These are phyloP conservation scores for Dothidotthia symphoricarpi DNA, from an alignment of 2,329 filamentous ascomycete genomes.

Conservation along the genomic window DNA sequence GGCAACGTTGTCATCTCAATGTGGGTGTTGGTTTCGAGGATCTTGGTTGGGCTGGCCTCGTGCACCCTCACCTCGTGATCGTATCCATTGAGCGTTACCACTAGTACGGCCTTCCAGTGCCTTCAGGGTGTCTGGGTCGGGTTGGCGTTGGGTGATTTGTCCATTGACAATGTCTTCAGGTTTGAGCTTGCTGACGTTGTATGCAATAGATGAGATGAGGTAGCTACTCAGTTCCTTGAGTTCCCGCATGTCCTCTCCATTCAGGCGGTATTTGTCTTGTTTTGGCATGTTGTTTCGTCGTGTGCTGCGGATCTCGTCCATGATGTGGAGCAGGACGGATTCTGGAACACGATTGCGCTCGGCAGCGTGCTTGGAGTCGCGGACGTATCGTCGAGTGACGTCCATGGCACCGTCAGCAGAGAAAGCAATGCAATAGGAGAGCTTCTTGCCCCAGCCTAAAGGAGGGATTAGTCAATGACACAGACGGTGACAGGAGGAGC, in stretches of 20 bases:
- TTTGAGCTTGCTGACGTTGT: constrained; percentile 68
- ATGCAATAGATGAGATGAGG: constrained; percentile 70
- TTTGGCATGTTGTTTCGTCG: constrained; percentile 83
- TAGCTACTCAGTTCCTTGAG: constrained; percentile 72
- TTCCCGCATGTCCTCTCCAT: constrained; percentile 76
- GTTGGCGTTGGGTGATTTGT: constrained; percentile 24
- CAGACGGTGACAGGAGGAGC: background rate
- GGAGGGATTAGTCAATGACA: constrained; percentile 9
- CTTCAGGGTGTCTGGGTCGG: constrained; percentile 50
- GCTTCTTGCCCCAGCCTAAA: constrained; percentile 85
- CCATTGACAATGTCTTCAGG: constrained; percentile 46
- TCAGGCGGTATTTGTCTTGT: constrained; percentile 75
- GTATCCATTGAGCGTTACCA: constrained; percentile 41
- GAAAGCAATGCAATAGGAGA: constrained; percentile 96
- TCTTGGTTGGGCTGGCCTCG: constrained; percentile 38
- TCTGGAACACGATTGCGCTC: constrained; percentile 79
- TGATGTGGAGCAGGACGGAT: constrained; percentile 85
- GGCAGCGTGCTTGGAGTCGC: constrained; percentile 69
- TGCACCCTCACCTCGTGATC: constrained; percentile 38
- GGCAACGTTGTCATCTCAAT: constrained; percentile 22
- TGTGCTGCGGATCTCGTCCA: constrained; percentile 84
- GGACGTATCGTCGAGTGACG: constrained; percentile 67
- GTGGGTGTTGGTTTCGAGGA: constrained; percentile 40
- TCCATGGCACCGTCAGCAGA: constrained; percentile 78
- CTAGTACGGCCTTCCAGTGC: constrained; percentile 47